Base-by-base conservation (phyloP, 169 alveolate species). In the Plasmodium gallinaceum region DNA sequence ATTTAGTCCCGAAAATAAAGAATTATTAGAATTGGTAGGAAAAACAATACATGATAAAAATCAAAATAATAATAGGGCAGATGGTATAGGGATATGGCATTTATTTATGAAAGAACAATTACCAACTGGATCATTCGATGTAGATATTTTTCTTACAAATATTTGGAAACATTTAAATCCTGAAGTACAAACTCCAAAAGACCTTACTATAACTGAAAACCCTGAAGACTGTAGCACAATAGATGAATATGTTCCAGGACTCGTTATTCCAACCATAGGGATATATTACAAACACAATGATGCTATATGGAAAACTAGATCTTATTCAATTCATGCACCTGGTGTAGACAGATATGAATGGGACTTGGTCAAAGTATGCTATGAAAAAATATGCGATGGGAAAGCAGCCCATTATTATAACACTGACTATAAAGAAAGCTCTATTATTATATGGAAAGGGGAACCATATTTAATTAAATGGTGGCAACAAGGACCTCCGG, bases 401-500 rank as follows among this genome's bases (percentile, higher is more conserved):
- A 60, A 58, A 46, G 88, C 88, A 10, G 45, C 88, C 14, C 88
- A 74, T 74, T 74, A 74, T 48, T 74, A 57, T 74, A 74, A 74
- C 88, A 60, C 71, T 54, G 72, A 74, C 32, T 74, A 74, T 57
- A 45, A 57, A 57, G 60, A 37, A n/a, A 72, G 88, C 37, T 39
- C 88, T 24, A 74, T 57, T 9, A 61, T 74, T 26, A 58, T 74
- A 37, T 74, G 88, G 88, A 74, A 74, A 74, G 88, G 72, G 57
- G 72, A 74, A 57, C 65, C 72, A 8, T 74, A 39, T 48, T 14
- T 61, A 57, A 74, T 74, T 46, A 74, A 74, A 74, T 60, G 71
- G 71, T 74, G 88, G 88, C 88, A 74, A 57, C 16, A 57, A 37
- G 88, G 88, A 39, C 88, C 88, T 57, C 88, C 88, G 5, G 88